Evolutionary conservation across 306 rosid species (phyloP).

Genomic region (Gillenia trifoliata): DNA sequence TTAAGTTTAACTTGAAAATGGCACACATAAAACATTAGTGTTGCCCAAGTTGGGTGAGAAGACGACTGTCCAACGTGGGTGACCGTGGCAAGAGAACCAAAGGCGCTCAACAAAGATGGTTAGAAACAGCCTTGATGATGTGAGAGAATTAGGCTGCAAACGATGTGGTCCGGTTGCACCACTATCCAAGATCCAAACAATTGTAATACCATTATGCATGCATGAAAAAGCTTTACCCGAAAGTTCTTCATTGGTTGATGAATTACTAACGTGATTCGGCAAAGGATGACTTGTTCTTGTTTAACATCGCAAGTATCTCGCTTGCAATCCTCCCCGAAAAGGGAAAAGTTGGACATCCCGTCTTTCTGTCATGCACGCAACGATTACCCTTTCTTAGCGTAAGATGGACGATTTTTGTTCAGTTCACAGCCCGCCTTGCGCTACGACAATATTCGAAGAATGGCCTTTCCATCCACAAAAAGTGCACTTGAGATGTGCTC

Average conservation of each 20-base stretch:
- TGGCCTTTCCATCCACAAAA: not conserved
- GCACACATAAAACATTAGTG: not conserved
- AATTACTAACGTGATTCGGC: not conserved
- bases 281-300: not conserved
- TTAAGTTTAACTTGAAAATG: not conserved
- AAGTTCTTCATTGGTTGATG: not conserved
- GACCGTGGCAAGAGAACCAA: not conserved
- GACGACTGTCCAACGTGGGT: not conserved
- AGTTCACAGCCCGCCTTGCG: not conserved
- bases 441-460: not conserved
- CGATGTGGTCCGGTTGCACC: no score
- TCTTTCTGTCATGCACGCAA: not conserved
- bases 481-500: not conserved
- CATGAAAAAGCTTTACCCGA: not conserved
- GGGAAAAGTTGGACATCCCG: not conserved
- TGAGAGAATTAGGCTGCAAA: not conserved
- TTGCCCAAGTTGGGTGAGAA: not conserved
- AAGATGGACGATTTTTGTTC: rapidly evolving
- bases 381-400: not conserved
- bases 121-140: not conserved
- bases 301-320: not conserved
- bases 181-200: no score
- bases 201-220: not conserved
- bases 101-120: not conserved
- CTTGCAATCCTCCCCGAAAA: not conserved